These are phyloP conservation scores for Fusarium duplospermum DNA, from an alignment of 2,329 filamentous ascomycete species.

Conservation along the genomic window DNA sequence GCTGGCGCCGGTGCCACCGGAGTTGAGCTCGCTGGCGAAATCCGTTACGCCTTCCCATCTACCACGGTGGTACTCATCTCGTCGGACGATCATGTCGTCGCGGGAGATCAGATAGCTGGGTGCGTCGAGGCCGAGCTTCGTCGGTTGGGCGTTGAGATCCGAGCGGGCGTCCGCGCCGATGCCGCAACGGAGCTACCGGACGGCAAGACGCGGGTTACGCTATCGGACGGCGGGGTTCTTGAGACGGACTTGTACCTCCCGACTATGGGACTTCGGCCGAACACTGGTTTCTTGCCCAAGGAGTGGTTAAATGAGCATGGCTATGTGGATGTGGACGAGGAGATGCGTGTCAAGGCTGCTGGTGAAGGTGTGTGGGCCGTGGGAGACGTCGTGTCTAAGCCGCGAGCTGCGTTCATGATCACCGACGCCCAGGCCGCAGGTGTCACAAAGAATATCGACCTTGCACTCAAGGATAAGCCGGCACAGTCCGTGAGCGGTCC, in stretches of 20 bases:
- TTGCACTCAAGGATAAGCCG: conserved; percentile 57
- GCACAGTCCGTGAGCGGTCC: conserved; percentile 59
- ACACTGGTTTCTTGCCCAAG: conserved; percentile 63
- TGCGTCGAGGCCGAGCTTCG: conserved; percentile 61
- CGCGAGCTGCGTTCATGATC: conserved; percentile 68
- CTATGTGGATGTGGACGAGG: conserved; percentile 63
- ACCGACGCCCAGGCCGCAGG: conserved; percentile 68
- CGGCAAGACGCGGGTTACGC: conserved; percentile 61
- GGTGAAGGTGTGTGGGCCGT: conserved; percentile 63
- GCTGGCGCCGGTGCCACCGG: conserved; percentile 68
- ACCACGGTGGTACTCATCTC: conserved; percentile 63
- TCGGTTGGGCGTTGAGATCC: conserved; percentile 64
- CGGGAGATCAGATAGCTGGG: conserved; percentile 56
- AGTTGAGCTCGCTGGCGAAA: conserved; percentile 66
- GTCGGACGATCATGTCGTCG: conserved; percentile 54
- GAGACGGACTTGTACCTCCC: conserved; percentile 68
- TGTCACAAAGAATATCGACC: conserved; percentile 66
- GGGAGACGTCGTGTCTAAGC: conserved; percentile 64
- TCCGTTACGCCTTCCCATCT: conserved; percentile 62
- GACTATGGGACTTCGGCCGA: conserved; percentile 66
- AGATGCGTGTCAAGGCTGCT: conserved; percentile 59
- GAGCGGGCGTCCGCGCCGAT: conserved; percentile 55
- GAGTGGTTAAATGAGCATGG: conserved; percentile 57
- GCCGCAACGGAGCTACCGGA: conserved; percentile 48
- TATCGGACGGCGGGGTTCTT: conserved; percentile 60